A percentile compares a stretch with the other conserved stretches of the same genome.
Conservation (phyloP, 2,329 filamentous ascomycete species). For the Ophiostoma australiae region DNA sequence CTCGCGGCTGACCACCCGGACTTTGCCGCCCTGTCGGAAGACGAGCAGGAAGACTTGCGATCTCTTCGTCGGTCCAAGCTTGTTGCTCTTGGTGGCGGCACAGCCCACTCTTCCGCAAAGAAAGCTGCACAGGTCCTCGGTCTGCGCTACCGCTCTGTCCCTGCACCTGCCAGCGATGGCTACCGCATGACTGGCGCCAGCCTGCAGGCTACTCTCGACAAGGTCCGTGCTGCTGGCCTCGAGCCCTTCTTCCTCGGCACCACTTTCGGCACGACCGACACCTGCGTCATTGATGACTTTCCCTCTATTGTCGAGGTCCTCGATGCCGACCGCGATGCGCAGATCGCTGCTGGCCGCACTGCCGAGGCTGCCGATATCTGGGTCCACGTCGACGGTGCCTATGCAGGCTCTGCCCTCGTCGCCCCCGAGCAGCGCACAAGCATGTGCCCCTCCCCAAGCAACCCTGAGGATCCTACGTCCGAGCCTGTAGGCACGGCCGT, state of each 20-base stretch:
- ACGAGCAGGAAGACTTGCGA: constrained; percentile 64
- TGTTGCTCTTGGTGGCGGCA: constrained; percentile 74
- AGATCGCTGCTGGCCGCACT: constrained; percentile 22
- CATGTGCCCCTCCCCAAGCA: constrained; percentile 18
- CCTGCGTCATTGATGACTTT: constrained; percentile 83
- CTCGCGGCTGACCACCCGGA: constrained; percentile 37
- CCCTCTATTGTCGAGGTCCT: constrained; percentile 56
- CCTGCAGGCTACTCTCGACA: constrained; percentile 57
- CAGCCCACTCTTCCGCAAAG: constrained; percentile 76
- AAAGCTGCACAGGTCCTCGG: constrained; percentile 85
- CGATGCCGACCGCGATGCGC: constrained; percentile 30
- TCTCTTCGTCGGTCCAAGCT: constrained; percentile 63
- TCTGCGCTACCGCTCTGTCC: constrained; percentile 69
- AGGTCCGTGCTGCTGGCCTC: constrained; percentile 63
- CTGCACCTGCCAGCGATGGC: constrained; percentile 56
- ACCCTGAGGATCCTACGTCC: constrained; percentile 10
- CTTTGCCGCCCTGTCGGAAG: constrained; percentile 25
- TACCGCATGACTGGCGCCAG: constrained; percentile 65
- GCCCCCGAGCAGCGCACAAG: constrained; percentile 66
- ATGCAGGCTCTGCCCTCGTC: constrained; percentile 79
- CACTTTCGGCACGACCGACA: constrained; percentile 80
- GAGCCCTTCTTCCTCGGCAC: constrained; percentile 83
- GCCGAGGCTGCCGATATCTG: constrained; percentile 54
- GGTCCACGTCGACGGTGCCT: constrained; percentile 92
- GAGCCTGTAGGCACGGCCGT: constrained; percentile 42